Evolutionary conservation across 768 basidiomycete species (phyloP).

Genomic region (Boletales sp.): DNA sequence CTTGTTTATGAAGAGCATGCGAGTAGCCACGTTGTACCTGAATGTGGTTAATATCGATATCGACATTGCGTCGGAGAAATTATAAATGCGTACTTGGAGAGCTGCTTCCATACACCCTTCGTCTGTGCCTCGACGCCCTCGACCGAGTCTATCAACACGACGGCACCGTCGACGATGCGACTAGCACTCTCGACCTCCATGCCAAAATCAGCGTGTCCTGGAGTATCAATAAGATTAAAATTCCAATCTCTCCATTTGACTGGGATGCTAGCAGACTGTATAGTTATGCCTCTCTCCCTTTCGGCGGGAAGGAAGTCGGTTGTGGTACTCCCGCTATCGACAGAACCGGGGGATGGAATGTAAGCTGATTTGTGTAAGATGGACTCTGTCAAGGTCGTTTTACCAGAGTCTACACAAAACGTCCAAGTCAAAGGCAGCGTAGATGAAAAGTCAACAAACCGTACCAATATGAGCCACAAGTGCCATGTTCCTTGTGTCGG

Average conservation of each 20-base stretch:
- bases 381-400: constrained; percentile 87
- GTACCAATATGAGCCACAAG: constrained; percentile 86
- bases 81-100: constrained; percentile 63
- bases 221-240: constrained; percentile 87
- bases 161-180: constrained; percentile 84
- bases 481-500: constrained; percentile 69
- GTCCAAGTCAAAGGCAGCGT: constrained; percentile 1
- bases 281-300: constrained; percentile 86
- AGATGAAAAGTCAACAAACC: constrained; percentile 13
- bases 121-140: constrained; percentile 92
- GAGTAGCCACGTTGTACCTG: constrained; percentile 77
- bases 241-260: constrained; percentile 82
- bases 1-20: constrained; percentile 84
- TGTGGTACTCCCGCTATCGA: constrained; percentile 86
- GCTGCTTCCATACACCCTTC: constrained; percentile 82
- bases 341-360: constrained; percentile 70
- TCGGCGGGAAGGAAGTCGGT: constrained; percentile 90
- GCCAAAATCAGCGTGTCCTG: constrained; percentile 93
- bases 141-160: constrained; percentile 85
- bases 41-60: constrained; percentile 1
- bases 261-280: constrained; percentile 89
- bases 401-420: constrained; percentile 67
- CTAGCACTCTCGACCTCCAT: constrained; percentile 96
- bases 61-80: not conserved
- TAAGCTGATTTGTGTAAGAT: constrained; percentile 75